Evolutionary conservation across 768 basidiomycete species (phyloP).

Genomic region (Calocybe gangraenosa): DNA sequence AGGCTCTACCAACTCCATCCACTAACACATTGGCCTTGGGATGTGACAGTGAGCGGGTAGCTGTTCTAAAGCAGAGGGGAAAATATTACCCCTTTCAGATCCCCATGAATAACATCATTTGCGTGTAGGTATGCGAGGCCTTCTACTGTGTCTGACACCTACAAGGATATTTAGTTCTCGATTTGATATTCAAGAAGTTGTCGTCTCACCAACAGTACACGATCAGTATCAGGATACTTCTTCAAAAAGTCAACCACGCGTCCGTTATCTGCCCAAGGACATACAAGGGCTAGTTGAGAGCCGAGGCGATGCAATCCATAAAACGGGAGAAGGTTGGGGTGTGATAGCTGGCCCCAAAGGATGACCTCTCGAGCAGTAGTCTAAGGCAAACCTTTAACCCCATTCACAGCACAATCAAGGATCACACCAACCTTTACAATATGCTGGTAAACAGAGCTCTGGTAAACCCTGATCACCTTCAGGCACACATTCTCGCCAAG

Average conservation of each 20-base stretch:
- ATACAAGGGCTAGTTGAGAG: conserved; percentile 26
- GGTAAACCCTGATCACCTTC: conserved; percentile 4
- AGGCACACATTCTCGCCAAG: conserved; percentile 2
- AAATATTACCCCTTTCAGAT: background rate
- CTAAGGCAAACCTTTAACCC: background rate
- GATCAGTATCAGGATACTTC: conserved; percentile 16
- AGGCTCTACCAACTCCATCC: background rate
- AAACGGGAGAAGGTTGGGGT: conserved; percentile 26
- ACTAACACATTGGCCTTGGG: background rate
- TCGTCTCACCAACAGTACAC: conserved; percentile 25
- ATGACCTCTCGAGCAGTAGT: conserved; percentile 13
- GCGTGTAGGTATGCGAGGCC: background rate
- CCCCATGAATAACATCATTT: conserved; percentile 1
- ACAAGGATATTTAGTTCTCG: background rate
- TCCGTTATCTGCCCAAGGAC: conserved; percentile 22
- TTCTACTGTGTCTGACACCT: background rate
- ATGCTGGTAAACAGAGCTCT: background rate
- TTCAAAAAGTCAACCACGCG: conserved; percentile 25
- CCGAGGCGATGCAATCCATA: conserved; percentile 20
- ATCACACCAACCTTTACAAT: conserved; percentile 1
- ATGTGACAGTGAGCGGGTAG: background rate
- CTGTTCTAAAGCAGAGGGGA: background rate
- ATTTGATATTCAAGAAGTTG: background rate
- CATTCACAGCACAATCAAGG: background rate
- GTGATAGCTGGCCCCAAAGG: conserved; percentile 25